A percentile compares a stretch with the other conserved stretches of the same genome.
Evolutionary conservation across 192 early-diverging fungal species (phyloP).

Genomic region (Backusella circina): DNA sequence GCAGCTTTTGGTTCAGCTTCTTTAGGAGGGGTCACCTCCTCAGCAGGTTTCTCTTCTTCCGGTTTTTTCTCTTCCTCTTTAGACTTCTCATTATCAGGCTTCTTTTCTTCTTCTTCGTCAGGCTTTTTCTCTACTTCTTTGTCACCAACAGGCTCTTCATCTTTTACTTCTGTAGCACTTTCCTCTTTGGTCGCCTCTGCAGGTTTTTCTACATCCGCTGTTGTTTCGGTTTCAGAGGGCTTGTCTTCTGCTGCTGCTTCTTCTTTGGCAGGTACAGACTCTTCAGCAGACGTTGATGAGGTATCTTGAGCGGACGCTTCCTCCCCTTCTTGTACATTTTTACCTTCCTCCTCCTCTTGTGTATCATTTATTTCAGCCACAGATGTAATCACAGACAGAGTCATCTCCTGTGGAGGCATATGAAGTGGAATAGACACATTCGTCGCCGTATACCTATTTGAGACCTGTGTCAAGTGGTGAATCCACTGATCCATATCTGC

Average conservation of each 20-base stretch:
- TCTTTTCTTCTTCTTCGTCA: background rate
- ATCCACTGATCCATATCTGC: constrained; percentile 24
- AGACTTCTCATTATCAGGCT: background rate
- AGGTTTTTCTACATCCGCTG: background rate
- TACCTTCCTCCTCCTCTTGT: background rate
- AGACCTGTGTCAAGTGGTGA: background rate
- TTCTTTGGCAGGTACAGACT: background rate
- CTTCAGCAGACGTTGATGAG: background rate
- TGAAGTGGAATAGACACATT: background rate
- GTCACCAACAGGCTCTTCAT: background rate
- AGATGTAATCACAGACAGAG: background rate
- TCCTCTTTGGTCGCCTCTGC: background rate
- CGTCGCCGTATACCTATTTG: background rate
- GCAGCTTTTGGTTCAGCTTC: too few species aligned
- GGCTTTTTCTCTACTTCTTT: background rate
- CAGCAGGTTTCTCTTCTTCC: background rate
- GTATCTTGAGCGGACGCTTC: background rate
- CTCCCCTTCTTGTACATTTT: background rate
- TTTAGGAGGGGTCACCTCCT: background rate
- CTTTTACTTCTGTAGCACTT: background rate
- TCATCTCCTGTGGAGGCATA: background rate
- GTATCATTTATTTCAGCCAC: background rate
- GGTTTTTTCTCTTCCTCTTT: background rate
- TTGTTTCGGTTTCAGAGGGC: background rate
- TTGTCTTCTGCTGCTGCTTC: background rate